phyloP scores from a whole-genome alignment of 129 eudicot genomes.

The Artemisia annua region DNA sequence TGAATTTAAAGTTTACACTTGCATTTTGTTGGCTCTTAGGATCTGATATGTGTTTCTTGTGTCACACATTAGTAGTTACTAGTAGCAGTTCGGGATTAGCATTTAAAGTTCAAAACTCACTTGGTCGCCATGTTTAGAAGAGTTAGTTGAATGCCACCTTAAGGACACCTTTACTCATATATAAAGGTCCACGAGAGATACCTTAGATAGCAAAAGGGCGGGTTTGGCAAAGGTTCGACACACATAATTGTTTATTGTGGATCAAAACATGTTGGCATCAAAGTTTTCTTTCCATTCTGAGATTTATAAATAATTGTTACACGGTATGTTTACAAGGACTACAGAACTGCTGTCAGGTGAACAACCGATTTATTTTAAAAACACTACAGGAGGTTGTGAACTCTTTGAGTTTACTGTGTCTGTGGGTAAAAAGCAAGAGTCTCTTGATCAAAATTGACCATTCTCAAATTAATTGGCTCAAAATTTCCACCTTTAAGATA shows the following conservation, averaged over 20 bases:
- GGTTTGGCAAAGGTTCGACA: neutral
- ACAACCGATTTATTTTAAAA: too few relatives aligned
- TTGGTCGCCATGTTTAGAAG: neutral
- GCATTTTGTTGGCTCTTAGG: neutral
- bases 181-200: neutral
- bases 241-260: neutral
- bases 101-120: conserved; percentile 20
- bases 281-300: too few relatives aligned
- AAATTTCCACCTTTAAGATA: too few relatives aligned
- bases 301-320: too few relatives aligned
- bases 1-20: conserved; percentile 4
- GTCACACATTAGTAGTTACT: conserved; percentile 15
- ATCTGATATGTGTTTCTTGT: conserved; percentile 5
- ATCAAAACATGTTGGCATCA: too few relatives aligned
- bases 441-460: too few relatives aligned
- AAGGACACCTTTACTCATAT: conserved; percentile 5
- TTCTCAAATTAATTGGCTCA: too few relatives aligned
- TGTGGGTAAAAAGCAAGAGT: too few relatives aligned
- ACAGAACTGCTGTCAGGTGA: too few relatives aligned
- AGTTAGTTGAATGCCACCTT: neutral
- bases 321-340: too few relatives aligned
- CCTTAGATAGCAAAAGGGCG: neutral
- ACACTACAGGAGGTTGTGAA: too few relatives aligned
- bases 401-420: too few relatives aligned
- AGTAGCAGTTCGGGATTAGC: conserved; percentile 1